Percentiles rank a stretch among this genome's conserved stretches.
Evolutionary conservation across 139 green algal species (phyloP).

Genomic region (Dunaliella sp.): DNA sequence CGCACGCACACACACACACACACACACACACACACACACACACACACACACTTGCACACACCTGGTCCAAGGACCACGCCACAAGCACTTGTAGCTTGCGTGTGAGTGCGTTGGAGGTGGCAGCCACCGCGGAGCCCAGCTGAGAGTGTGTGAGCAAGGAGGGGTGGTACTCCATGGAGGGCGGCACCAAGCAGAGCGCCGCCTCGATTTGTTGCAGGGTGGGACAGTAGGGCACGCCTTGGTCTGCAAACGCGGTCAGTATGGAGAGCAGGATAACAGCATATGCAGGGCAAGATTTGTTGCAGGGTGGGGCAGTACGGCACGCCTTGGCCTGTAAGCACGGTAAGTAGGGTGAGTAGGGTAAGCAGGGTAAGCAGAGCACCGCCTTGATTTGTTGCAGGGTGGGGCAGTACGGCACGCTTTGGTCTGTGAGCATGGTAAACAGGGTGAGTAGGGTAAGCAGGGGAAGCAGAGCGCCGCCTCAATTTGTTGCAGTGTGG

Average conservation of each 20-base stretch:
- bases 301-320: too few species aligned
- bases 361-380: too few species aligned
- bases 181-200: neutral
- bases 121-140: neutral
- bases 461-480: neutral
- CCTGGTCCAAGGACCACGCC: constrained; percentile 2
- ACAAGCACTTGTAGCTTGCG: constrained; percentile 1
- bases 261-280: too few species aligned
- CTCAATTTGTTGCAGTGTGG: neutral
- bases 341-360: too few species aligned
- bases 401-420: too few species aligned
- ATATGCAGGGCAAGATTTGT: too few species aligned
- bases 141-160: neutral
- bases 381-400: too few species aligned
- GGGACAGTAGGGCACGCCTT: neutral
- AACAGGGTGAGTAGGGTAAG: too few species aligned
- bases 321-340: neutral
- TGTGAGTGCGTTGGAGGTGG: neutral
- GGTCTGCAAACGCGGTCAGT: neutral
- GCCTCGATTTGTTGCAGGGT: neutral
- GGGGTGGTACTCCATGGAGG: neutral
- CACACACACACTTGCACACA: too few species aligned
- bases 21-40: too few species aligned
- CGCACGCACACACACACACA: too few species aligned
- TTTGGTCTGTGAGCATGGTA: too few species aligned